phyloP scores from a whole-genome alignment of 2,329 filamentous ascomycete genomes.

The Gremmenia infestans region DNA sequence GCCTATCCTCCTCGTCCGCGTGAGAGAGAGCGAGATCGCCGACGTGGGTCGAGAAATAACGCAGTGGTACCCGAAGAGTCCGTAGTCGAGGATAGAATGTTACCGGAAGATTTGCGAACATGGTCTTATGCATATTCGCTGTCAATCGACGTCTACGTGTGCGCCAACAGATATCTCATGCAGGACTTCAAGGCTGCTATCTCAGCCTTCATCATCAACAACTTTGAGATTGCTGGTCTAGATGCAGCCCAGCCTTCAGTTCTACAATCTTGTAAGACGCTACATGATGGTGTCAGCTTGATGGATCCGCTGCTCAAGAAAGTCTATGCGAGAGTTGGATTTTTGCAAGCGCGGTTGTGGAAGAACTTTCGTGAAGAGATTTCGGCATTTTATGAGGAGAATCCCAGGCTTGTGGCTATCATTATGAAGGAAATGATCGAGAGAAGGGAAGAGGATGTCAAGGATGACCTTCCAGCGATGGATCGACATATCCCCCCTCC shows the following conservation, averaged over 20 bases:
- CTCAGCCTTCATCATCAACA: slow-evolving; percentile 40
- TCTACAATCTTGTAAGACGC: slow-evolving; percentile 38
- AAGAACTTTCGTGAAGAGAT: slow-evolving; percentile 38
- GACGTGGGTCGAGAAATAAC: slow-evolving; percentile 16
- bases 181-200: slow-evolving; percentile 41
- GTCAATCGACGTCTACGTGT: slow-evolving; percentile 45
- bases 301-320: slow-evolving; percentile 42
- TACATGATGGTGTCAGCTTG: slow-evolving; percentile 40
- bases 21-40: slow-evolving; percentile 16
- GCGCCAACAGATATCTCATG: slow-evolving; percentile 44
- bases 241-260: slow-evolving; percentile 32
- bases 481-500: slow-evolving; percentile 25
- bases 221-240: slow-evolving; percentile 31
- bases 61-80: slow-evolving; percentile 14
- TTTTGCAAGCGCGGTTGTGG: slow-evolving; percentile 43
- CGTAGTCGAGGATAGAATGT: slow-evolving; percentile 28
- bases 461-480: slow-evolving; percentile 41
- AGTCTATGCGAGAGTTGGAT: slow-evolving; percentile 45
- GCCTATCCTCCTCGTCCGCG: slow-evolving; percentile 16
- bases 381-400: slow-evolving; percentile 37
- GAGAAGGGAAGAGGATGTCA: slow-evolving; percentile 38
- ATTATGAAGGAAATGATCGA: slow-evolving; percentile 43
- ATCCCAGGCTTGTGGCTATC: slow-evolving; percentile 43
- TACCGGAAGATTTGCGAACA: slow-evolving; percentile 41
- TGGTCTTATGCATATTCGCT: slow-evolving; percentile 45